Percentiles rank a stretch among this genome's conserved stretches.
These are phyloP conservation scores for Hibiscus tridactylites DNA, from an alignment of 345 rosid species.

Conservation along the genomic window DNA sequence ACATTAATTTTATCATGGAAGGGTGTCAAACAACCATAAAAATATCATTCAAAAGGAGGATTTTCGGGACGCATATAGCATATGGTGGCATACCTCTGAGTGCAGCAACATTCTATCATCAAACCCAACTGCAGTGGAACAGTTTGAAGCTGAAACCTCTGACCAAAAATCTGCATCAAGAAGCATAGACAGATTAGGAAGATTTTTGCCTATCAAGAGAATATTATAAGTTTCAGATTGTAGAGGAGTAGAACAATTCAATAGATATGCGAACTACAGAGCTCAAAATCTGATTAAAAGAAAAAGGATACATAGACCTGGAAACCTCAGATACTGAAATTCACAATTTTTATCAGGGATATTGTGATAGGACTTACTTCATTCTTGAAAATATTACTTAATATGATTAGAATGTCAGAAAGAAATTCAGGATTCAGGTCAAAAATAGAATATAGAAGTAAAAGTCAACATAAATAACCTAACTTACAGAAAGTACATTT, in stretches of 20 bases:
- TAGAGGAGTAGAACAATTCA: neutral
- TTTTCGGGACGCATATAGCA: neutral
- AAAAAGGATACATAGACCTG: neutral
- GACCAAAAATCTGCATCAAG: slow-evolving; percentile 17
- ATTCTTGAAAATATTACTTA: neutral
- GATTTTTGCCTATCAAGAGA: neutral
- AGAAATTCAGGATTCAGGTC: neutral
- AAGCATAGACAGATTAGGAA: slow-evolving; percentile 1
- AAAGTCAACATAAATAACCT: neutral
- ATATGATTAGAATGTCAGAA: neutral
- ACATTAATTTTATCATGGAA: neutral
- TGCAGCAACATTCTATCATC: slow-evolving; percentile 95
- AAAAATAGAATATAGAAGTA: neutral
- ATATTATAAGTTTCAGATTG: neutral
- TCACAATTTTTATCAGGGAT: too few species aligned
- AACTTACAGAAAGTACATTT: neutral
- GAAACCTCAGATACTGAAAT: neutral
- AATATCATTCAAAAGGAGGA: neutral
- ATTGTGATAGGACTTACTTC: neutral
- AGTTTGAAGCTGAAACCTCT: slow-evolving; percentile 27
- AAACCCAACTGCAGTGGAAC: slow-evolving; percentile 69
- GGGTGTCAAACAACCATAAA: neutral
- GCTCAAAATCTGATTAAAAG: neutral
- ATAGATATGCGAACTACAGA: neutral
- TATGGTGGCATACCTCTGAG: slow-evolving; percentile 58